Base-by-base conservation (phyloP, 305 asterid genomes). In the Fraxinus greggii region DNA sequence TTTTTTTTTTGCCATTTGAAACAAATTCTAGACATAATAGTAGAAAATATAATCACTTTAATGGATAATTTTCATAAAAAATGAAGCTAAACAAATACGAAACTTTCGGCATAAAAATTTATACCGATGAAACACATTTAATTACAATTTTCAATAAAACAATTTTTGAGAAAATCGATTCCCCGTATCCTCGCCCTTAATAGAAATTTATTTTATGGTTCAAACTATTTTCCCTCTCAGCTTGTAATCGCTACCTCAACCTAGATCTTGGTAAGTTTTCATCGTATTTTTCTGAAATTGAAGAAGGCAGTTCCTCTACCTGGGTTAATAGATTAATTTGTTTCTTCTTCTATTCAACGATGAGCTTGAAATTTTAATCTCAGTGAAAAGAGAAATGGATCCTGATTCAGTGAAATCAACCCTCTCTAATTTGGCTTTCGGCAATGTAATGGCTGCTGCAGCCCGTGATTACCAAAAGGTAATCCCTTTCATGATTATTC, bases 381-480 rank as follows among this genome's bases (percentile, higher is more conserved):
- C 67, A 56, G 67, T 19, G 67, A 56, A 7, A 26, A 65, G 73
- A 78, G 81, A 78, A 67, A 95, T 95, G 99, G 99, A 95, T 78
- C 97, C 99, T 12, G 86, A 95, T 88, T 51, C 97, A 9, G 97
- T 93, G 79, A 95, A 93, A 92, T 94, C 97, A 56, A 95, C 97
- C 42, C 95, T 95, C 73, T 80, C 91, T 28, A 92, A 87, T 86
- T 88, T 95, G 89, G 97, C 96, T 61, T 95, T 89, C 86, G 98
- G 99, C 81, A 95, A 95, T 90, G 99, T 94, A 15, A 77, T 95
- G 92, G 99, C 97, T 45, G 99, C 99, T 31, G 99, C 99, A 24
- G 99, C 98, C 76, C 97, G 97, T 78, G 98, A 95, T 90, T 94
- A 94, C 83, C 94, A 95, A 76, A 95, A 94, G 97, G 99, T 92